Conservation (phyloP, 164 flowering plant genomes). For the Nymphaea colorata region DNA sequence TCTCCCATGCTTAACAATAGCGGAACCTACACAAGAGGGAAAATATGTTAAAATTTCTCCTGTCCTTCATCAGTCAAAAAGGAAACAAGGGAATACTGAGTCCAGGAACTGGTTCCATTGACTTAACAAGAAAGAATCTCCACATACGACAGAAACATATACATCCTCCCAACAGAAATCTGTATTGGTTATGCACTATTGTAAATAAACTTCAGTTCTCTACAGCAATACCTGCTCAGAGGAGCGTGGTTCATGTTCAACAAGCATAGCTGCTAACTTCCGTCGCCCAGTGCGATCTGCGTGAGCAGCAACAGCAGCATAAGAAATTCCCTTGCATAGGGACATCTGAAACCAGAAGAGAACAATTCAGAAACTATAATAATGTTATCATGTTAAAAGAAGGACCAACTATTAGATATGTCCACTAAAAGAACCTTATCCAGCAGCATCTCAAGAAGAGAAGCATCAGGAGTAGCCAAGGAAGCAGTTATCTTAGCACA, state of each 20-base stretch:
- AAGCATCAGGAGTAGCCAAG: conserved; percentile 55
- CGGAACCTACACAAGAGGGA: conserved; percentile 53
- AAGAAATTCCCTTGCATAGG: conserved; percentile 85
- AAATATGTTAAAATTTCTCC: not conserved
- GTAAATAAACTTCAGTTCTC: too few species aligned
- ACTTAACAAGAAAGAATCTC: too few species aligned
- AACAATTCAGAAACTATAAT: too few species aligned
- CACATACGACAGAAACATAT: too few species aligned
- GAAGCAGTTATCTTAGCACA: conserved; percentile 86
- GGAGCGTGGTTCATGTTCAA: conserved; percentile 90
- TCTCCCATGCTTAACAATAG: conserved; percentile 91
- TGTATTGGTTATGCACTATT: too few species aligned
- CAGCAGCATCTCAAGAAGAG: conserved; percentile 75
- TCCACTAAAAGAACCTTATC: conserved; percentile 54
- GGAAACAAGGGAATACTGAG: not conserved
- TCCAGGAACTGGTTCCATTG: too few species aligned
- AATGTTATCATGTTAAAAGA: too few species aligned
- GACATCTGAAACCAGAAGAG: conserved; percentile 47
- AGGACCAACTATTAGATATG: not conserved
- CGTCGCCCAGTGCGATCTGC: conserved; percentile 85
- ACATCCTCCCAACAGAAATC: too few species aligned
- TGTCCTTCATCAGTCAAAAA: not conserved
- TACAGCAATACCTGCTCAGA: conserved; percentile 67
- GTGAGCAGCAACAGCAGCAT: conserved; percentile 98
- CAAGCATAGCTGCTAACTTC: conserved; percentile 92